Percentiles rank a stretch among this genome's conserved stretches.
Evolutionary conservation across 2,329 filamentous ascomycete genomes (phyloP).

Genomic region (Ambrosiella xylebori): DNA sequence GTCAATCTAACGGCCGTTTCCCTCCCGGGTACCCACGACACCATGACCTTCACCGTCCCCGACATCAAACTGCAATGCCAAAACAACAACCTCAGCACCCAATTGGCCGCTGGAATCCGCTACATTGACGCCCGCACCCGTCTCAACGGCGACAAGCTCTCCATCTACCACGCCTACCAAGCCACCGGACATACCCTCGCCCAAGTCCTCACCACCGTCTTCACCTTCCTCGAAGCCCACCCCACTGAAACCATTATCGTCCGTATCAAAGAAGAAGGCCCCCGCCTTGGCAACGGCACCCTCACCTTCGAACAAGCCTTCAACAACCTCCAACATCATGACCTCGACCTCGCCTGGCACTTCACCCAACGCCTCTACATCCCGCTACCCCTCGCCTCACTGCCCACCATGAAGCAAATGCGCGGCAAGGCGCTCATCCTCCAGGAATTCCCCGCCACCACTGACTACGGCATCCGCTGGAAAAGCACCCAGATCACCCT

Average conservation of each 20-base stretch:
- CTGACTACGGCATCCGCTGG: constrained; percentile 29
- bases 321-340: constrained; percentile 22
- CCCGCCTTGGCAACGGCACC: constrained; percentile 19
- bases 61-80: constrained; percentile 27
- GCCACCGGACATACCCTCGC: constrained; percentile 29
- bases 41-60: constrained; percentile 29
- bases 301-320: constrained; percentile 30
- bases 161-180: constrained; percentile 30
- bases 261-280: constrained; percentile 32
- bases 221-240: constrained; percentile 28
- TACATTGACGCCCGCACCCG: constrained; percentile 33
- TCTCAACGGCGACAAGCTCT: constrained; percentile 25
- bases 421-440: constrained; percentile 30
- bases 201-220: constrained; percentile 27
- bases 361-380: constrained; percentile 22
- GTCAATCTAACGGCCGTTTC: constrained; percentile 27
- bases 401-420: constrained; percentile 29
- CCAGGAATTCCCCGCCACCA: constrained; percentile 26
- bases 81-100: constrained; percentile 27
- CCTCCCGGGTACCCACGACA: constrained; percentile 36
- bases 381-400: constrained; percentile 16
- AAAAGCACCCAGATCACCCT: constrained; percentile 27
- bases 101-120: constrained; percentile 30
- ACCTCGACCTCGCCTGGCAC: constrained; percentile 20
- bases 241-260: constrained; percentile 31